phyloP scores from a whole-genome alignment of 139 green algal species.

The Chlorella sp. region DNA sequence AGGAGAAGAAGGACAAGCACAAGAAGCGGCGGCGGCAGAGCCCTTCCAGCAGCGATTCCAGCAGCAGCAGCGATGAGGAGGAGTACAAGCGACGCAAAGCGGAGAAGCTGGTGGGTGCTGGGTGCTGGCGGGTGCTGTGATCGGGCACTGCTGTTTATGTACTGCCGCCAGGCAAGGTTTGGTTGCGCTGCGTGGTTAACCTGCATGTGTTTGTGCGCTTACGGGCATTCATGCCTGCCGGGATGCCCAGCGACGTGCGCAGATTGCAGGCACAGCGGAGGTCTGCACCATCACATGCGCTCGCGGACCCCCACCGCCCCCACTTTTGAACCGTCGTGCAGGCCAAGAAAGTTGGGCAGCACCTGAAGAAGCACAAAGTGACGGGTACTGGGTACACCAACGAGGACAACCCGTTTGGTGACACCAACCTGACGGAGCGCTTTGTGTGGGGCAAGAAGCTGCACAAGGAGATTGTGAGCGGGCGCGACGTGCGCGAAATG shows the following conservation, averaged over 20 bases:
- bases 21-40: conserved; percentile 42
- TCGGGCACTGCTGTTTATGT: too few relatives aligned
- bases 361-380: conserved; percentile 68
- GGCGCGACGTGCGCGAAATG: conserved; percentile 73
- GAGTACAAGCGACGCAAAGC: conserved; percentile 42
- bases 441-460: conserved; percentile 99
- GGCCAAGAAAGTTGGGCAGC: conserved; percentile 66
- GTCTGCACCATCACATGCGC: background rate
- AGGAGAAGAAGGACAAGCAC: conserved; percentile 54
- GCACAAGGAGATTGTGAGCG: conserved; percentile 75
- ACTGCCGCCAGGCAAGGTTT: too few relatives aligned
- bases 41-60: background rate
- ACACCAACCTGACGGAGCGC: conserved; percentile 65
- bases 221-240: too few relatives aligned
- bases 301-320: background rate
- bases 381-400: conserved; percentile 68
- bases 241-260: too few relatives aligned
- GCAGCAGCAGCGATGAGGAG: conserved; percentile 46
- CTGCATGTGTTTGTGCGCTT: background rate
- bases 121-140: background rate
- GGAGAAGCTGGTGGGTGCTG: conserved; percentile 45
- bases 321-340: conserved; percentile 29
- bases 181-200: background rate
- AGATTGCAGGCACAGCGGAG: background rate
- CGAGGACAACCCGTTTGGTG: conserved; percentile 81